phyloP scores from a whole-genome alignment of 257 asterid genomes.

The Ilex aquifolium region DNA sequence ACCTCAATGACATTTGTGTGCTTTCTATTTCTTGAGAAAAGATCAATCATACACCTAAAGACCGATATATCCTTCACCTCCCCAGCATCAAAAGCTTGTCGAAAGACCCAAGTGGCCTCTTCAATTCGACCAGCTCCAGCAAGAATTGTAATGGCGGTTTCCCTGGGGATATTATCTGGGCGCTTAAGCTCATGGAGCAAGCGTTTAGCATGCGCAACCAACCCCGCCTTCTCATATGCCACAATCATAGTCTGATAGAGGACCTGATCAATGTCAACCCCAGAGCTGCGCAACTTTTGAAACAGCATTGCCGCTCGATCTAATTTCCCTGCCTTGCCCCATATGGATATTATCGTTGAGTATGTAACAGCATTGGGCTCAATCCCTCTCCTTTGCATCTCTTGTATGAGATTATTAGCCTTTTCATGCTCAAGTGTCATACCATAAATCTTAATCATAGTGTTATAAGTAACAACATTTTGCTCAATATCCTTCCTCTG shows the following conservation, averaged over 20 bases:
- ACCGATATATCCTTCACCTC: conserved; percentile 69
- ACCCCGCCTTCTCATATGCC: conserved; percentile 86
- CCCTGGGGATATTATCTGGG: conserved; percentile 89
- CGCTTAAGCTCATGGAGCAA: conserved; percentile 67
- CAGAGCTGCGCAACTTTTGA: conserved; percentile 80
- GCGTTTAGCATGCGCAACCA: conserved; percentile 81
- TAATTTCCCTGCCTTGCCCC: conserved; percentile 84
- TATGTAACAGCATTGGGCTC: conserved; percentile 90
- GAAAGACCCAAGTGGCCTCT: conserved; percentile 92
- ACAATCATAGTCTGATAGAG: conserved; percentile 94
- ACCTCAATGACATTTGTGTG: conserved; percentile 75
- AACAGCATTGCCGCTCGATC: conserved; percentile 83
- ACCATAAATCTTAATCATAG: conserved; percentile 90
- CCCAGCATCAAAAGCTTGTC: conserved; percentile 71
- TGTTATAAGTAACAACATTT: conserved; percentile 88
- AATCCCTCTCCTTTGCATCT: conserved; percentile 73
- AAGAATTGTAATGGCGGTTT: conserved; percentile 65
- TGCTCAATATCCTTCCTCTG: conserved; percentile 82
- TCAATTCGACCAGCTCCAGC: conserved; percentile 88
- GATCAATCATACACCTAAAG: conserved; percentile 61
- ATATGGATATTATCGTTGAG: conserved; percentile 82
- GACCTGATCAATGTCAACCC: conserved; percentile 75
- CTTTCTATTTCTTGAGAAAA: conserved; percentile 61
- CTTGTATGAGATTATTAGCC: conserved; percentile 84
- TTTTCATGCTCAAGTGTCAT: conserved; percentile 90